These are phyloP conservation scores for Thelephora ganbajun DNA, from an alignment of 768 basidiomycete species.

Conservation along the genomic window DNA sequence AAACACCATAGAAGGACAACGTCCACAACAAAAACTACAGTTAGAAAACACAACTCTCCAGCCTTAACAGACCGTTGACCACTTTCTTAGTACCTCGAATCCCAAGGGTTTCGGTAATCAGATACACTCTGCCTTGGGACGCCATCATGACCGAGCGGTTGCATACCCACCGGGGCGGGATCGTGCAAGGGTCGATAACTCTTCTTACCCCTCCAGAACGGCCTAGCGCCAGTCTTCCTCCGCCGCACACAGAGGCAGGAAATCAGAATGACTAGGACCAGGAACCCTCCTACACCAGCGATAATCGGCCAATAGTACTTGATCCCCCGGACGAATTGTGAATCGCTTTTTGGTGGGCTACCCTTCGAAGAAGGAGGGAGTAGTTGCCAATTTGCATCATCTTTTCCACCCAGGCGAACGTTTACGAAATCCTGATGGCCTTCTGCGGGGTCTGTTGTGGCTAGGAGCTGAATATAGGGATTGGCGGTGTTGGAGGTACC, in stretches of 20 bases:
- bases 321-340: background rate
- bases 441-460: conserved; percentile 33
- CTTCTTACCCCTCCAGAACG: conserved; percentile 9
- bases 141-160: conserved; percentile 8
- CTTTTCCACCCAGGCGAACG: conserved; percentile 13
- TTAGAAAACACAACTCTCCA: too few relatives aligned
- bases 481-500: conserved; percentile 21
- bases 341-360: background rate
- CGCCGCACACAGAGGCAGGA: background rate
- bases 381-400: conserved; percentile 2
- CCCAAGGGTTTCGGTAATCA: background rate
- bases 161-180: conserved; percentile 17
- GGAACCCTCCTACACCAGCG: background rate
- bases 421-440: conserved; percentile 21
- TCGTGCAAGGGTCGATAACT: conserved; percentile 18
- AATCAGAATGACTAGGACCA: background rate
- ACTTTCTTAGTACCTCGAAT: background rate
- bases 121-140: background rate
- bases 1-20: too few relatives aligned
- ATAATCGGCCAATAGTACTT: background rate
- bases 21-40: too few relatives aligned
- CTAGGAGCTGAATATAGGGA: conserved; percentile 53
- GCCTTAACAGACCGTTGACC: too few relatives aligned
- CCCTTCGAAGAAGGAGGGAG: background rate
- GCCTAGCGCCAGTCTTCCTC: background rate